Percentiles rank a stretch among this genome's conserved stretches.
These are phyloP conservation scores for Camelina neglecta DNA, from an alignment of 345 rosid species.

Conservation along the genomic window DNA sequence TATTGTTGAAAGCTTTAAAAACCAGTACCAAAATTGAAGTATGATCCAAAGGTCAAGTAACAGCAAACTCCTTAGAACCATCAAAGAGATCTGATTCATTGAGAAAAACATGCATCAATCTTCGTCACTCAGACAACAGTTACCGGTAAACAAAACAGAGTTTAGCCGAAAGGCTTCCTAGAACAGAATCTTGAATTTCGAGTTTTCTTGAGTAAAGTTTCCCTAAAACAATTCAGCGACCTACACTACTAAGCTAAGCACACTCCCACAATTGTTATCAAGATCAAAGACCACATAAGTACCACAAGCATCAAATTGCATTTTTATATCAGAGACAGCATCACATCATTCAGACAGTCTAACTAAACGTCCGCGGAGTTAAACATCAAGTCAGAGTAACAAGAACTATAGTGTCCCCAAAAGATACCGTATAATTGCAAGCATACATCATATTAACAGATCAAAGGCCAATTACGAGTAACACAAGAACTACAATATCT, in stretches of 20 bases:
- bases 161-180: background rate
- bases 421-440: no score
- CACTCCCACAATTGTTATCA: background rate
- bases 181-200: background rate
- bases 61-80: background rate
- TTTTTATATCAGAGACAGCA: background rate
- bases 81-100: background rate
- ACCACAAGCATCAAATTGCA: constrained; percentile 12
- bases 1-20: no score
- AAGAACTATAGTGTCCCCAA: background rate
- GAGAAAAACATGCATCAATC: background rate
- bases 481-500: background rate
- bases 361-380: background rate
- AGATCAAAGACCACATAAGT: constrained; percentile 8
- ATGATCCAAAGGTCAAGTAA: no score
- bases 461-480: background rate
- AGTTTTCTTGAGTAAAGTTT: background rate
- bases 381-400: background rate
- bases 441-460: background rate
- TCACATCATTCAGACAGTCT: background rate
- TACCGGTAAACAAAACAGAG: background rate
- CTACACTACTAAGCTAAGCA: background rate
- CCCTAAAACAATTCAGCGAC: background rate
- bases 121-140: background rate
- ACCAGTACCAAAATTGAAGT: no score